These are phyloP conservation scores for Nadsonia starkeyi-henricii DNA, from an alignment of 1,139 yeast genomes.

Conservation along the genomic window DNA sequence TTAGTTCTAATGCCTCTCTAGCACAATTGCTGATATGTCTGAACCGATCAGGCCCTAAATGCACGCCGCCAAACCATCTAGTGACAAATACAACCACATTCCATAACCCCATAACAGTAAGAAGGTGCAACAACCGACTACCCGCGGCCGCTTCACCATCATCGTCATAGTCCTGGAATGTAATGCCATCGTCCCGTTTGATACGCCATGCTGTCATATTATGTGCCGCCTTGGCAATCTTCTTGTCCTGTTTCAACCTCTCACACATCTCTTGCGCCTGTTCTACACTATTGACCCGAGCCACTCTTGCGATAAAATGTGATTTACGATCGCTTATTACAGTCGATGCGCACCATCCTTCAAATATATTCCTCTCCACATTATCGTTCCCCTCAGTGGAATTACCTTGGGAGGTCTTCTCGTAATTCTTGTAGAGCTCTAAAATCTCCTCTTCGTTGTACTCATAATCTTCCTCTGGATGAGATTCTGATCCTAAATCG, in stretches of 20 bases:
- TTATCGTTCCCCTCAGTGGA: not conserved
- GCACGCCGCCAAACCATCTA: conserved; percentile 91
- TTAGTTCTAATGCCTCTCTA: conserved; percentile 63
- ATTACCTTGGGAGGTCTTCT: not conserved
- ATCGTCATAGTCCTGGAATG: conserved; percentile 79
- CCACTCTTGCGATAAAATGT: not conserved
- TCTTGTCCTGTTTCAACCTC: conserved; percentile 45
- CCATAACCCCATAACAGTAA: conserved; percentile 51
- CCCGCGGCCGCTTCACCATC: conserved; percentile 99
- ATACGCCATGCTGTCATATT: conserved; percentile 83
- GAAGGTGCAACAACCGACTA: conserved; percentile 63
- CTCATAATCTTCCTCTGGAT: not conserved
- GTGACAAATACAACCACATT: conserved; percentile 78
- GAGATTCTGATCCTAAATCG: not conserved
- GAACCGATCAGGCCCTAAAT: conserved; percentile 78
- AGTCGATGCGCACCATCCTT: not conserved
- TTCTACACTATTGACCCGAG: not conserved
- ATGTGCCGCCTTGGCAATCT: conserved; percentile 57
- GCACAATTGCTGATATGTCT: conserved; percentile 86
- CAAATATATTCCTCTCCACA: not conserved
- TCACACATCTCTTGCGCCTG: conserved; percentile 43
- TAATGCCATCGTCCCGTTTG: conserved; percentile 33
- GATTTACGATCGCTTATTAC: not conserved
- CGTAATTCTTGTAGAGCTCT: not conserved
- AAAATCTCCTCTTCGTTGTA: not conserved